A percentile compares a stretch with the other conserved stretches of the same genome.
phyloP scores from a whole-genome alignment of 2,329 filamentous ascomycete genomes.

The Teratosphaeria epicoccoides region DNA sequence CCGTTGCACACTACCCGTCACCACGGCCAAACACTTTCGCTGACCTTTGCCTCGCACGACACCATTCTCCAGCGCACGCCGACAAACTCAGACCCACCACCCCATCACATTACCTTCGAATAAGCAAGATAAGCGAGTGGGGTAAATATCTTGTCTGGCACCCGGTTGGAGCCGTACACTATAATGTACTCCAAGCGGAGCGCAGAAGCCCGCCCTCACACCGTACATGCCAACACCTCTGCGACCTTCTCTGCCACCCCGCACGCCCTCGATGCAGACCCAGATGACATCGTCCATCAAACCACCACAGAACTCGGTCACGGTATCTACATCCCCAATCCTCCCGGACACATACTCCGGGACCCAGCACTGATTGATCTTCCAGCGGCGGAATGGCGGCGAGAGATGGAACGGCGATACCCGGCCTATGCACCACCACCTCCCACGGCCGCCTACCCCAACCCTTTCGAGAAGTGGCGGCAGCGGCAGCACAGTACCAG shows the following conservation, averaged over 20 bases:
- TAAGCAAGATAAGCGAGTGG: background rate
- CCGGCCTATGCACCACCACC: background rate
- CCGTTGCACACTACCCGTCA: background rate
- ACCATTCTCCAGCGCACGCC: too few relatives aligned
- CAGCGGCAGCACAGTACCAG: background rate
- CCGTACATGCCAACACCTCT: background rate
- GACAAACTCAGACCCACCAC: too few relatives aligned
- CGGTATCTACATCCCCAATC: background rate
- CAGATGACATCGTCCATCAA: background rate
- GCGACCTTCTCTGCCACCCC: background rate
- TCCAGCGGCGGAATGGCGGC: background rate
- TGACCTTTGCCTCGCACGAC: too few relatives aligned
- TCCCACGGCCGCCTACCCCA: background rate
- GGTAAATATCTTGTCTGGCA: background rate
- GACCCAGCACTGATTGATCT: background rate
- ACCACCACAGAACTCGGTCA: background rate
- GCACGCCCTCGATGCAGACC: background rate
- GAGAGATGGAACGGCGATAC: background rate
- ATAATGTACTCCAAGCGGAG: background rate
- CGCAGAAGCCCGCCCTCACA: background rate
- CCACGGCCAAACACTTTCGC: too few relatives aligned
- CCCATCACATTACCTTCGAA: too few relatives aligned
- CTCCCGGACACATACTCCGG: background rate
- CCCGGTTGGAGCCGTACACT: background rate
- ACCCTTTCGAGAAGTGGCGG: background rate